A percentile compares a stretch with the other conserved stretches of the same genome.
These are phyloP conservation scores for Agastache rugosa DNA, from an alignment of 257 asterid genomes.

Conservation along the genomic window DNA sequence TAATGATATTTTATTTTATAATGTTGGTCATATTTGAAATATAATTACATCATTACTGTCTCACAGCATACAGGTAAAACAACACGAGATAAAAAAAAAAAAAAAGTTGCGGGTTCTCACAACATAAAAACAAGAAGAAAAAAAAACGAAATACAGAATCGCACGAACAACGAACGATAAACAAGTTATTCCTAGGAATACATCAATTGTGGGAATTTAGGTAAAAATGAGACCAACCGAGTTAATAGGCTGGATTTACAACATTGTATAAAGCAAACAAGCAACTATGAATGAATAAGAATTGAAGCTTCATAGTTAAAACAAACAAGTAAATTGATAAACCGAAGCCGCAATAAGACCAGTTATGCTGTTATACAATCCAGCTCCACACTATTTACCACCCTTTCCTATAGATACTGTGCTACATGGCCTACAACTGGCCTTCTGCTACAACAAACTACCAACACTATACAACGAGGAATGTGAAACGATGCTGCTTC, in stretches of 20 bases:
- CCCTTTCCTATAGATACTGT: constrained; percentile 33
- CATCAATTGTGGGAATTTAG: constrained; percentile 4
- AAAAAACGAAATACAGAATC: not conserved
- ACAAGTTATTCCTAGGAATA: not conserved
- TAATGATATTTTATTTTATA: not conserved
- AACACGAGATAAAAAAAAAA: not conserved
- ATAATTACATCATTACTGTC: not conserved
- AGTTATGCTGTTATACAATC: constrained; percentile 28
- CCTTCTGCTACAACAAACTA: constrained; percentile 46
- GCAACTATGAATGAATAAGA: constrained; percentile 17
- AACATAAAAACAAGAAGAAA: too few species aligned
- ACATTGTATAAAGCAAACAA: not conserved
- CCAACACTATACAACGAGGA: constrained; percentile 46
- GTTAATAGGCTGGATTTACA: constrained; percentile 25
- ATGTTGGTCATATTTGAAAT: not conserved
- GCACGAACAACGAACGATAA: not conserved
- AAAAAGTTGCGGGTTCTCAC: not conserved
- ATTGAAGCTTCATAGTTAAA: constrained; percentile 19
- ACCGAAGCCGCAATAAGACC: constrained; percentile 20
- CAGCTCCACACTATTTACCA: constrained; percentile 41
- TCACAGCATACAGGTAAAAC: not conserved
- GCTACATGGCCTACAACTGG: constrained; percentile 38
- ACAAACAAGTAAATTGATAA: constrained; percentile 22
- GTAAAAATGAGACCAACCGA: constrained; percentile 17
- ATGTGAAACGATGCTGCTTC: constrained; percentile 30